Evolutionary conservation across 768 basidiomycete species (phyloP).

Genomic region (Ramaria rubella): DNA sequence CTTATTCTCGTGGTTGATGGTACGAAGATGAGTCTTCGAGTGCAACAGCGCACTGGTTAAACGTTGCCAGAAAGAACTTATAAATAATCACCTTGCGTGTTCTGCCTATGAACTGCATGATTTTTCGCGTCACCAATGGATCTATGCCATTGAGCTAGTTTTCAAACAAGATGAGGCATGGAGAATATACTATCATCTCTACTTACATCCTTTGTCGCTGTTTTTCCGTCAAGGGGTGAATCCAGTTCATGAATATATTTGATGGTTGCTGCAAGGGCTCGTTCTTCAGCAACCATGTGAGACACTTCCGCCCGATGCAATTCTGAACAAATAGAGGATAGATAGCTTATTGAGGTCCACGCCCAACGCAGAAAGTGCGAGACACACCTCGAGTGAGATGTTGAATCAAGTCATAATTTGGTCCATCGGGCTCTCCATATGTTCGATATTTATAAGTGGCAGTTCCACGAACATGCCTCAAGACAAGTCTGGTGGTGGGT

Average conservation of each 20-base stretch:
- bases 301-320: not conserved
- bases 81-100: not conserved
- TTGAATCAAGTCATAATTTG: slow-evolving; percentile 4
- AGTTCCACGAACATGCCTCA: not conserved
- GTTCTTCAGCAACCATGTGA: not conserved
- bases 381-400: not conserved
- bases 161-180: not conserved
- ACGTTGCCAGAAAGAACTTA: not conserved
- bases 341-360: not conserved
- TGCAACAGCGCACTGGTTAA: not conserved
- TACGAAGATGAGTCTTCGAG: not conserved
- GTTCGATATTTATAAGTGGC: not conserved
- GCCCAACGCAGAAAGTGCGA: not conserved
- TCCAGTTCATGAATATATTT: slow-evolving; percentile 5
- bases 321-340: not conserved
- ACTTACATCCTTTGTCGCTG: not conserved
- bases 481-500: not conserved
- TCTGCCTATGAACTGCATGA: slow-evolving; percentile 2
- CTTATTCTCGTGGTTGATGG: not conserved
- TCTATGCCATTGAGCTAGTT: not conserved
- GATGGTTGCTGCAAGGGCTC: not conserved
- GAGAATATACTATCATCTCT: not conserved
- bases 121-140: not conserved
- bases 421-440: slow-evolving; percentile 1
- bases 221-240: not conserved